Base-by-base conservation (phyloP, 129 eudicot species). In the Pulicaria dysenterica region DNA sequence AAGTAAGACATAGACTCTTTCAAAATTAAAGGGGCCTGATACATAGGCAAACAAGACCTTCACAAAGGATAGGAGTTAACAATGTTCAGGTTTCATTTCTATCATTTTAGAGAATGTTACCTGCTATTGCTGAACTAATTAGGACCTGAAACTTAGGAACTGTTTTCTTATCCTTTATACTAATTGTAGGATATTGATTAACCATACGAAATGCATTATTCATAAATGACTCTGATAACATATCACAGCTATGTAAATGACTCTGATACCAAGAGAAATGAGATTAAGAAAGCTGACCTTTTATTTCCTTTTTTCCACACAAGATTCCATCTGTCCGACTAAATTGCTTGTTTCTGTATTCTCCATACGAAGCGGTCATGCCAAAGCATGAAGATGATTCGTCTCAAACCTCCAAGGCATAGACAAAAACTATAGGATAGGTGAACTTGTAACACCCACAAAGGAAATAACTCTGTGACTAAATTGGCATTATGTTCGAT, bases 1-100 rank as follows among this genome's bases (percentile, higher is more conserved):
- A 46, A 36, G 38, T 44, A 43, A 44, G 77, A 58, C 49, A 38
- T 58, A 37, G 58, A 42, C 58, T 60, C 31, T 59, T 59, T 15
- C 51, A 70, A 24, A 24, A 24, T 2, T 24, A 24, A 24, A 24
- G 31, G 31, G 47, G 53, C 13, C 73, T 48, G 8, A 36, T 14
- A 37, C 40, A 15, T 37, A 49, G 70, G 7, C 70, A 64, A 64
- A 64, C 71, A 46, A 65, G 54, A 61, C 43, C 67, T 36, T 14
- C 48, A 61, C 17, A 61, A 38, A 24, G 16, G 2, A 8, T 42
- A 58, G 50, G 41, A 70, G 65, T 70, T 19, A 14, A 61, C 19
- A 49, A 62, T 8, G 8, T 60, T 60, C 69, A 73, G 9, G 62
- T 47, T 73, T 59, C 57, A 62, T 73, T 15, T 45, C 49, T 3